Conservation (phyloP, 495 filamentous ascomycete genomes). For the Trichodelitschia bisporula region DNA sequence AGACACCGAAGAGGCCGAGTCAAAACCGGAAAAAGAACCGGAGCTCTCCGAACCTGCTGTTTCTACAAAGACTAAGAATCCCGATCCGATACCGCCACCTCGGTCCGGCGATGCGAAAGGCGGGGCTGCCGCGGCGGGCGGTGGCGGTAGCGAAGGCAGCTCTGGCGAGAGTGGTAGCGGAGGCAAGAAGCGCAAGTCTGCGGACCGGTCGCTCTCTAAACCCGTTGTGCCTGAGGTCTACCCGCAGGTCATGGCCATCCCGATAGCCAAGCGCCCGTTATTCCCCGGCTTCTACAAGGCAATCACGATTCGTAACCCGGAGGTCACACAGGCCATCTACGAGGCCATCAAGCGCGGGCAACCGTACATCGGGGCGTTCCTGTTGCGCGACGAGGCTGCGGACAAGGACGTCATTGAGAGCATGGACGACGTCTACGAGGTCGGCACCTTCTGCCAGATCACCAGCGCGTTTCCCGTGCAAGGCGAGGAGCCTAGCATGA, state of each 20-base stretch:
- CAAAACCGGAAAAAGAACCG: slow-evolving; percentile 18
- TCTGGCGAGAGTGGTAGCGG: slow-evolving; percentile 20
- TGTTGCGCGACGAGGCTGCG: slow-evolving; percentile 86
- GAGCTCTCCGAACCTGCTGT: slow-evolving; percentile 17
- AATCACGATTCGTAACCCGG: slow-evolving; percentile 76
- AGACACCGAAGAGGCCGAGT: slow-evolving; percentile 11
- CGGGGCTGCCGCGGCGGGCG: slow-evolving; percentile 17
- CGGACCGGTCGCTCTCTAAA: slow-evolving; percentile 60
- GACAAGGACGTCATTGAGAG: slow-evolving; percentile 80
- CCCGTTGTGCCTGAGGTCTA: slow-evolving; percentile 82
- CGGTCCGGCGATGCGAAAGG: slow-evolving; percentile 8
- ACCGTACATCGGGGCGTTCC: slow-evolving; percentile 88
- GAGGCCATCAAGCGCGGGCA: slow-evolving; percentile 97
- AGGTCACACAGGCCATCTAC: slow-evolving; percentile 69
- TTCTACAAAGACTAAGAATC: slow-evolving; percentile 19
- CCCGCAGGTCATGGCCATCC: slow-evolving; percentile 94
- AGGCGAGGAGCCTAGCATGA: slow-evolving; percentile 54
- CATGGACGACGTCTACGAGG: slow-evolving; percentile 72
- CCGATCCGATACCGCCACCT: slow-evolving; percentile 19
- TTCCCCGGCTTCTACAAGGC: slow-evolving; percentile 99
- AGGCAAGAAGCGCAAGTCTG: slow-evolving; percentile 35
- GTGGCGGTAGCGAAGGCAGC: slow-evolving; percentile 15
- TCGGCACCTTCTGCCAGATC: slow-evolving; percentile 92
- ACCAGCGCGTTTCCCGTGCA: slow-evolving; percentile 80
- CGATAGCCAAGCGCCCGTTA: slow-evolving; percentile 82